Evolutionary conservation across 495 filamentous ascomycete genomes (phyloP).

Genomic region (Niebla homalea): DNA sequence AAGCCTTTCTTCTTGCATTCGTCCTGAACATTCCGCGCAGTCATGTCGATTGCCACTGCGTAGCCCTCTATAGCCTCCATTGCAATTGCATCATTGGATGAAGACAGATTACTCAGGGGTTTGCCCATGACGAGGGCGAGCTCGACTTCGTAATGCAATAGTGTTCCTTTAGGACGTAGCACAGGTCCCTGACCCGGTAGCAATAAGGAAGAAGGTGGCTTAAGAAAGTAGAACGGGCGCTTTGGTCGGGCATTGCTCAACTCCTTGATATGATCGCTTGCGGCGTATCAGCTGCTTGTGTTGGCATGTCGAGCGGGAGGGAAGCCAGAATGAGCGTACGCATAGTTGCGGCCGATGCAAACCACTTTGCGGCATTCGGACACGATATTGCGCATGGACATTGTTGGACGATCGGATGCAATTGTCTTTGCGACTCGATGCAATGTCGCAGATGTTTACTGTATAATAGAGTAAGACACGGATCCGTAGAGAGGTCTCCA

Average conservation of each 20-base stretch:
- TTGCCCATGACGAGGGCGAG: constrained; percentile 78
- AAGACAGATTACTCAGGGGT: constrained; percentile 56
- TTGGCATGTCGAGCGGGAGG: constrained; percentile 1
- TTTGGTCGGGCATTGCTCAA: constrained; percentile 73
- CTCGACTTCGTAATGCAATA: constrained; percentile 91
- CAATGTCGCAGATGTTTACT: background rate
- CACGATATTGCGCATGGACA: constrained; percentile 40
- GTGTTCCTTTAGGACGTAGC: constrained; percentile 65
- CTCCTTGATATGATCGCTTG: constrained; percentile 86
- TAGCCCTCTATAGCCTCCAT: constrained; percentile 48
- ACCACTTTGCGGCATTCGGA: constrained; percentile 72
- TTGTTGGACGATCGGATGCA: constrained; percentile 5
- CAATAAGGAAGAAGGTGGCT: constrained; percentile 74
- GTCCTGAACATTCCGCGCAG: constrained; percentile 82
- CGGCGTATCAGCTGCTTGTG: constrained; percentile 10
- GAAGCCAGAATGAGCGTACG: constrained; percentile 41
- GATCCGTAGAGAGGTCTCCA: too few relatives aligned
- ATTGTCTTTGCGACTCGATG: background rate
- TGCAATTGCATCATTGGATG: constrained; percentile 39
- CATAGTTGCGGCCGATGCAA: constrained; percentile 97
- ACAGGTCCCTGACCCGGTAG: constrained; percentile 68
- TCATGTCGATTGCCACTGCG: constrained; percentile 84
- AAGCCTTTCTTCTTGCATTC: constrained; percentile 92
- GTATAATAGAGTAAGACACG: background rate
- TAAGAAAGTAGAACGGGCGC: constrained; percentile 98